Percentiles rank a stretch among this genome's conserved stretches.
Evolutionary conservation across 179 eudicot genomes (phyloP).

Genomic region (Amaranthus tricolor): DNA sequence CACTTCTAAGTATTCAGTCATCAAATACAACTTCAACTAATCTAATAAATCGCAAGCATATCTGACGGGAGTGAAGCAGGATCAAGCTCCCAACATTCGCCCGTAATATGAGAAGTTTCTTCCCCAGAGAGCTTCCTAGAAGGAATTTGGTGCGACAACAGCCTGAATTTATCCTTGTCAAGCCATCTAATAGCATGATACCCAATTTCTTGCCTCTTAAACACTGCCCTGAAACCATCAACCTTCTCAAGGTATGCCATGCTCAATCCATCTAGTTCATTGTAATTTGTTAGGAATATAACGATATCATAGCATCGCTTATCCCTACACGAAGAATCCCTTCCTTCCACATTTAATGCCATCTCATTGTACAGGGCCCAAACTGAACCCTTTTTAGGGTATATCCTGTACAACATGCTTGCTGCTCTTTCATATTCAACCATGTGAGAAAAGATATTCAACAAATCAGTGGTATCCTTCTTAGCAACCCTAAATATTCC

Average conservation of each 20-base stretch:
- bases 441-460: slow-evolving; percentile 75
- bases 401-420: slow-evolving; percentile 62
- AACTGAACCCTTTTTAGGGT: slow-evolving; percentile 78
- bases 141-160: slow-evolving; percentile 90
- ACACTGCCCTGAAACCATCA: slow-evolving; percentile 67
- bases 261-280: slow-evolving; percentile 69
- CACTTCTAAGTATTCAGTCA: not conserved
- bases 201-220: slow-evolving; percentile 70
- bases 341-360: slow-evolving; percentile 32
- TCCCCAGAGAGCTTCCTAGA: slow-evolving; percentile 71
- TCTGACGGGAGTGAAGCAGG: slow-evolving; percentile 84
- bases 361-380: slow-evolving; percentile 70
- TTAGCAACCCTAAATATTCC: slow-evolving; percentile 65
- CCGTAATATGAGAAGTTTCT: slow-evolving; percentile 43
- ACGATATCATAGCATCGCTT: slow-evolving; percentile 53
- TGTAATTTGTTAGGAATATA: slow-evolving; percentile 65
- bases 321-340: slow-evolving; percentile 17
- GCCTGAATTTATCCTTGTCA: slow-evolving; percentile 48
- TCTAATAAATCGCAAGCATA: slow-evolving; percentile 32
- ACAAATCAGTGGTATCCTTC: slow-evolving; percentile 38
- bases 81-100: slow-evolving; percentile 87
- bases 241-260: slow-evolving; percentile 82
- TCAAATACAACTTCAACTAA: not conserved
- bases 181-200: slow-evolving; percentile 59
- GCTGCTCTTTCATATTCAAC: slow-evolving; percentile 80